phyloP scores from a whole-genome alignment of 352 stramenopile genomes.

The Phytophthora pinifolia region DNA sequence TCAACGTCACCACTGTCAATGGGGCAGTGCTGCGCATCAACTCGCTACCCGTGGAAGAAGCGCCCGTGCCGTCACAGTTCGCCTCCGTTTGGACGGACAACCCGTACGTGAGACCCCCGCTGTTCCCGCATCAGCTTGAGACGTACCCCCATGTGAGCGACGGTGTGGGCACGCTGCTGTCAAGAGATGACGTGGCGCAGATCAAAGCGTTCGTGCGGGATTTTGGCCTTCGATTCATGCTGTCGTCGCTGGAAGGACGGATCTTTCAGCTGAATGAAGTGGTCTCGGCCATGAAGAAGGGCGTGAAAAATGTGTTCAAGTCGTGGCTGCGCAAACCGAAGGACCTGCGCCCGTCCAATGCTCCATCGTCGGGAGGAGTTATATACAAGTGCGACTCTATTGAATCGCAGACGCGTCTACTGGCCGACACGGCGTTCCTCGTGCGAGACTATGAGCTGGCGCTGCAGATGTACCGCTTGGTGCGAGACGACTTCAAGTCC shows the following conservation, averaged over 20 bases:
- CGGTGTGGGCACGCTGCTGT: slow-evolving; percentile 48
- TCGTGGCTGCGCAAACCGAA: slow-evolving; percentile 91
- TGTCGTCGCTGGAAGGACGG: slow-evolving; percentile 79
- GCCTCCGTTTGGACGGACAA: slow-evolving; percentile 47
- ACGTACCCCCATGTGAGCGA: slow-evolving; percentile 33
- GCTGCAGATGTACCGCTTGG: slow-evolving; percentile 89
- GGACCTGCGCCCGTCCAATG: slow-evolving; percentile 44
- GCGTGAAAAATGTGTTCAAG: slow-evolving; percentile 92
- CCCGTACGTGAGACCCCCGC: slow-evolving; percentile 58
- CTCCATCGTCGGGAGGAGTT: slow-evolving; percentile 24
- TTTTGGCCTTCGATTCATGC: slow-evolving; percentile 75
- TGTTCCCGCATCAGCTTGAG: slow-evolving; percentile 42
- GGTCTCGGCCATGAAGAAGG: slow-evolving; percentile 90
- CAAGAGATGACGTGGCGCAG: slow-evolving; percentile 63
- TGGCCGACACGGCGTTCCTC: slow-evolving; percentile 90
- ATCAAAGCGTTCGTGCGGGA: slow-evolving; percentile 75
- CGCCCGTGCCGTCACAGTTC: slow-evolving; percentile 32
- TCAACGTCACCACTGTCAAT: slow-evolving; percentile 52
- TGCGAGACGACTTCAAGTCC: slow-evolving; percentile 90
- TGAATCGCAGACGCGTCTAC: slow-evolving; percentile 85
- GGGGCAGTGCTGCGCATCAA: slow-evolving; percentile 72
- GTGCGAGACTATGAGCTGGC: slow-evolving; percentile 90
- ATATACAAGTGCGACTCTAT: slow-evolving; percentile 86
- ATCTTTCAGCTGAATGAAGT: slow-evolving; percentile 88
- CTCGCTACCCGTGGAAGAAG: slow-evolving; percentile 43